Evolutionary conservation across 2,329 filamentous ascomycete genomes (phyloP).

Genomic region (Pezicula neosporulosa): DNA sequence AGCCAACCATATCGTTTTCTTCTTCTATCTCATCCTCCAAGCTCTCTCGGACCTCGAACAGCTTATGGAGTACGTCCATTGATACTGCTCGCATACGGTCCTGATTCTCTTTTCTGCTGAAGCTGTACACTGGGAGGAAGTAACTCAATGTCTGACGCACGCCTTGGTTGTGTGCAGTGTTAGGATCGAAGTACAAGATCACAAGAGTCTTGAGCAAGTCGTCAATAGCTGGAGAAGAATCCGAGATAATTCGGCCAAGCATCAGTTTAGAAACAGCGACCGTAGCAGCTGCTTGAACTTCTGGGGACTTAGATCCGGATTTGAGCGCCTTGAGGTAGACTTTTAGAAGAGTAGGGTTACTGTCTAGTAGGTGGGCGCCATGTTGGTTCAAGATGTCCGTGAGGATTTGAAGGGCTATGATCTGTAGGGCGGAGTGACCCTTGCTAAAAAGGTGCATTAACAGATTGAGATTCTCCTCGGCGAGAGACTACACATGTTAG

Average conservation of each 20-base stretch:
- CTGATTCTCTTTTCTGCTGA: slow-evolving; percentile 78
- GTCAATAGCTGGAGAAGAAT: slow-evolving; percentile 54
- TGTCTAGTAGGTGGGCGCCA: slow-evolving; percentile 70
- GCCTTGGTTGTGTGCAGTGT: slow-evolving; percentile 74
- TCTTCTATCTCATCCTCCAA: slow-evolving; percentile 74
- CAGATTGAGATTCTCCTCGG: slow-evolving; percentile 84
- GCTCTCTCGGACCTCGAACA: slow-evolving; percentile 70
- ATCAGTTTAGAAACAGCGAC: slow-evolving; percentile 83
- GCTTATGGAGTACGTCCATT: slow-evolving; percentile 69
- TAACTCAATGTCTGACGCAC: slow-evolving; percentile 87
- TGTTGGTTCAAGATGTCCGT: slow-evolving; percentile 92
- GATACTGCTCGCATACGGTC: slow-evolving; percentile 74
- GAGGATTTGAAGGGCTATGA: slow-evolving; percentile 85
- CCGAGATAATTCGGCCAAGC: slow-evolving; percentile 73
- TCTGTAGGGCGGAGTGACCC: slow-evolving; percentile 84
- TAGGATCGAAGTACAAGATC: slow-evolving; percentile 84
- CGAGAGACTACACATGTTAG: slow-evolving; percentile 57
- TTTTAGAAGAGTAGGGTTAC: slow-evolving; percentile 70
- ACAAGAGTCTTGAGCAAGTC: slow-evolving; percentile 83
- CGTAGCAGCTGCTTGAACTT: slow-evolving; percentile 78
- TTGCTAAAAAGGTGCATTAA: slow-evolving; percentile 97
- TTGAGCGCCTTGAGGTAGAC: slow-evolving; percentile 82
- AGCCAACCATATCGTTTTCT: slow-evolving; percentile 73
- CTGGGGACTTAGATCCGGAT: slow-evolving; percentile 62
- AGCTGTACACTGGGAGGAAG: slow-evolving; percentile 93